These are phyloP conservation scores for Parathielavia hyrcaniae DNA, from an alignment of 495 filamentous ascomycete species.

Conservation along the genomic window DNA sequence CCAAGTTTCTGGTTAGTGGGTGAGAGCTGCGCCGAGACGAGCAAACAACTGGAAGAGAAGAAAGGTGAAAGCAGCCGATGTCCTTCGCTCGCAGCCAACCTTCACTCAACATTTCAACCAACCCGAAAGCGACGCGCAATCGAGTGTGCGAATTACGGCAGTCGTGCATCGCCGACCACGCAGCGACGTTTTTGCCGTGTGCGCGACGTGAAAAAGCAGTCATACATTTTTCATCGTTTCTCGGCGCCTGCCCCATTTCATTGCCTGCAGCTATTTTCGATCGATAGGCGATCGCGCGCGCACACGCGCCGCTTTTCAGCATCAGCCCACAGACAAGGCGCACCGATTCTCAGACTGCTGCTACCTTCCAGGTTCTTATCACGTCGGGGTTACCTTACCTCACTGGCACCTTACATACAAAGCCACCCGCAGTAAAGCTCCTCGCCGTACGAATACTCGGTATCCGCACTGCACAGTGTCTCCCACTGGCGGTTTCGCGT, in stretches of 20 bases:
- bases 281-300: slow-evolving; percentile 17
- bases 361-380: neutral
- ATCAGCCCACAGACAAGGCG: neutral
- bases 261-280: slow-evolving; percentile 2
- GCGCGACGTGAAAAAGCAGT: neutral
- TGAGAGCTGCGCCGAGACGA: neutral
- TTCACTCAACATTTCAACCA: slow-evolving; percentile 10
- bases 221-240: neutral
- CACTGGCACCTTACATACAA: neutral
- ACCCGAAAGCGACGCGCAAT: neutral
- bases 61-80: neutral
- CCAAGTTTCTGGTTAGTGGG: slow-evolving; percentile 3
- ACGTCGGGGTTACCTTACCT: too few species aligned
- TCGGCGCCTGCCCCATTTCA: neutral
- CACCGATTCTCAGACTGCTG: neutral
- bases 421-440: neutral
- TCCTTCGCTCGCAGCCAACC: slow-evolving; percentile 5
- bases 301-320: slow-evolving; percentile 12
- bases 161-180: neutral
- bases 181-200: neutral
- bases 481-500: slow-evolving; percentile 14
- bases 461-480: slow-evolving; percentile 17
- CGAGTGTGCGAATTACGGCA: slow-evolving; percentile 4
- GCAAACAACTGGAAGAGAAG: slow-evolving; percentile 8
- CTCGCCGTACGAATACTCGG: neutral